phyloP scores from a whole-genome alignment of 148 eudicot species.

The Rhododendron vialii region DNA sequence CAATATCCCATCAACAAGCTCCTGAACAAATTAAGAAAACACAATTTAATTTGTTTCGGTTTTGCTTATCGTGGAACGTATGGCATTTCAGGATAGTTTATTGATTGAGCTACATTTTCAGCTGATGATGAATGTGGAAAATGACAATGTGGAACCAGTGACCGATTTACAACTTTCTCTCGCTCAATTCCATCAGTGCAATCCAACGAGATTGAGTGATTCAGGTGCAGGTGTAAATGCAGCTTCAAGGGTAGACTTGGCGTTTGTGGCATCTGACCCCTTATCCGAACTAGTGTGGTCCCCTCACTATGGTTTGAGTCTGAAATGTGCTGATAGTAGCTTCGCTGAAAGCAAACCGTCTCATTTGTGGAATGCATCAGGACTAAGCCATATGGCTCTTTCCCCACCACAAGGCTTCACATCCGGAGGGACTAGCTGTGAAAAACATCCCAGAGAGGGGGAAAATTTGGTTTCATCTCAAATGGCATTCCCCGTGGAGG shows the following conservation, averaged over 20 bases:
- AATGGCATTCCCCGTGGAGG: slow-evolving; percentile 1
- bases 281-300: slow-evolving; percentile 71
- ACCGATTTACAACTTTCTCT: slow-evolving; percentile 32
- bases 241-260: slow-evolving; percentile 33
- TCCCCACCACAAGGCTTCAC: slow-evolving; percentile 18
- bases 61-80: not conserved
- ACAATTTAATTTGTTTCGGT: not conserved
- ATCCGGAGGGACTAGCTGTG: slow-evolving; percentile 13
- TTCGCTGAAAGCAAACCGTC: slow-evolving; percentile 18
- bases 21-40: not conserved
- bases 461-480: slow-evolving; percentile 18
- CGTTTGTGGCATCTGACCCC: slow-evolving; percentile 38
- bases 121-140: slow-evolving; percentile 23
- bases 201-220: slow-evolving; percentile 19
- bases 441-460: slow-evolving; percentile 3
- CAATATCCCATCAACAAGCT: not conserved
- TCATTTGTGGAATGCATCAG: slow-evolving; percentile 20
- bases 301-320: slow-evolving; percentile 43
- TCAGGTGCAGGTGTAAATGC: slow-evolving; percentile 83
- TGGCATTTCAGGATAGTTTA: slow-evolving; percentile 6
- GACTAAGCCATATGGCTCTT: slow-evolving; percentile 21
- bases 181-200: slow-evolving; percentile 16
- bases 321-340: slow-evolving; percentile 39
- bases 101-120: not conserved
- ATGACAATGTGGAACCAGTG: slow-evolving; percentile 15